Evolutionary conservation across 2,329 filamentous ascomycete species (phyloP).

Genomic region (Scopulariopsis brevicaulis): DNA sequence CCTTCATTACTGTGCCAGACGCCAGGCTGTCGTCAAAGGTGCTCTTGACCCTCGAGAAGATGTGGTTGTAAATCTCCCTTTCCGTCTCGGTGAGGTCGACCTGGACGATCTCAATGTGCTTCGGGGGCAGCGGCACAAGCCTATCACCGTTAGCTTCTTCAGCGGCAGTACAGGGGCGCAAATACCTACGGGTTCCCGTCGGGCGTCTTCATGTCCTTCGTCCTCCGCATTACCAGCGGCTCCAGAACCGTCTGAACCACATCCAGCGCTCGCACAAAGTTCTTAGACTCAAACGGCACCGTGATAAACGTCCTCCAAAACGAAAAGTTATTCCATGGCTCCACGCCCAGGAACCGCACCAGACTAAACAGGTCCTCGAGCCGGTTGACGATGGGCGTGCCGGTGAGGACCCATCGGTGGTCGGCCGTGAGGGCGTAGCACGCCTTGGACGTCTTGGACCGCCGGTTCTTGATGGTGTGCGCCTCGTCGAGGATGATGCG

Average conservation of each 20-base stretch:
- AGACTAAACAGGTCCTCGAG: conserved; percentile 91
- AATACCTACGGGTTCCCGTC: conserved; percentile 44
- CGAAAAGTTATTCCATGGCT: conserved; percentile 97
- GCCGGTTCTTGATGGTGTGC: conserved; percentile 81
- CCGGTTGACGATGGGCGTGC: conserved; percentile 93
- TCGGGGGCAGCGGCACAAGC: conserved; percentile 71
- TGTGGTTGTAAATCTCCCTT: conserved; percentile 84
- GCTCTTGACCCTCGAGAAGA: conserved; percentile 70
- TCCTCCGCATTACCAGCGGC: conserved; percentile 85
- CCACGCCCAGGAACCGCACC: conserved; percentile 83
- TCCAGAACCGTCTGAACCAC: conserved; percentile 96
- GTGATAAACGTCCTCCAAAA: conserved; percentile 99
- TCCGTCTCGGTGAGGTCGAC: conserved; percentile 79
- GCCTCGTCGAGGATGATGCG: conserved; percentile 92
- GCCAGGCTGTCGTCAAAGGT: conserved; percentile 81
- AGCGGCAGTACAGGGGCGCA: background rate
- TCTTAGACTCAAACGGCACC: conserved; percentile 88
- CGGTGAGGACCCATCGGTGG: conserved; percentile 88
- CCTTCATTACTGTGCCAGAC: conserved; percentile 86
- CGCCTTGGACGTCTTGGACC: conserved; percentile 87
- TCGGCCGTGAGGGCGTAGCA: conserved; percentile 81
- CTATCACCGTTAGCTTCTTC: conserved; percentile 10
- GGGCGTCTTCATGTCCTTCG: conserved; percentile 97
- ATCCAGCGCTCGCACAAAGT: conserved; percentile 86
- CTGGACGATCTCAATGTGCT: conserved; percentile 74